Percentiles rank a stretch among this genome's conserved stretches.
These are phyloP conservation scores for Boechera retrofracta DNA, from an alignment of 345 rosid genomes.

Conservation along the genomic window DNA sequence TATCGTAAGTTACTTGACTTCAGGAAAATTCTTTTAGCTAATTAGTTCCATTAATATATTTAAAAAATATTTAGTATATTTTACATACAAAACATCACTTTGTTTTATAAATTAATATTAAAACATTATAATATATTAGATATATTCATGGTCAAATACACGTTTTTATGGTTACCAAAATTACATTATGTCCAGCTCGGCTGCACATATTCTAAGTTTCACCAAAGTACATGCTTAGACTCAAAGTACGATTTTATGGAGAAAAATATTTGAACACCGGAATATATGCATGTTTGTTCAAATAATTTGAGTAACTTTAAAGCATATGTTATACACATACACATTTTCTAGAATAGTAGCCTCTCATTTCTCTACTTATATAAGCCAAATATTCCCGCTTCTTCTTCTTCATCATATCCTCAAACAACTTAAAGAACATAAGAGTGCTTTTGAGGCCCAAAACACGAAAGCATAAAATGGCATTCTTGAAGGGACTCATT, in stretches of 20 bases:
- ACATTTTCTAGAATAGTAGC: conserved; percentile 32
- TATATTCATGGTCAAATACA: background rate
- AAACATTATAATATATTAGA: background rate
- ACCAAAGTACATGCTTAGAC: conserved; percentile 40
- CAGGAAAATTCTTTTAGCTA: background rate
- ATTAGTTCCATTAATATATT: background rate
- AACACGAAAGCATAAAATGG: conserved; percentile 35
- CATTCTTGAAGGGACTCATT: conserved; percentile 32
- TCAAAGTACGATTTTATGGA: conserved; percentile 36
- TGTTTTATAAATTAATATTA: background rate
- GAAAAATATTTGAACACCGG: conserved; percentile 27
- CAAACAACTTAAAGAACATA: conserved; percentile 15
- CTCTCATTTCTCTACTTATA: conserved; percentile 39
- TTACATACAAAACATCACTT: background rate
- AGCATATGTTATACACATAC: conserved; percentile 48
- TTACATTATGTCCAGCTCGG: conserved; percentile 12
- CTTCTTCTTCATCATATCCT: conserved; percentile 32
- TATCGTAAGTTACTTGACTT: background rate
- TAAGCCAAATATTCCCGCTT: conserved; percentile 13
- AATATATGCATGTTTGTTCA: conserved; percentile 52
- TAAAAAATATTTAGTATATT: background rate
- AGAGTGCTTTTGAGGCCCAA: conserved; percentile 18
- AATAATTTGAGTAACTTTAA: conserved; percentile 75
- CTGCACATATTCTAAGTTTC: conserved; percentile 21
- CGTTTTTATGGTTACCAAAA: background rate